phyloP scores from a whole-genome alignment of 345 rosid species.

The Passiflora organensis region DNA sequence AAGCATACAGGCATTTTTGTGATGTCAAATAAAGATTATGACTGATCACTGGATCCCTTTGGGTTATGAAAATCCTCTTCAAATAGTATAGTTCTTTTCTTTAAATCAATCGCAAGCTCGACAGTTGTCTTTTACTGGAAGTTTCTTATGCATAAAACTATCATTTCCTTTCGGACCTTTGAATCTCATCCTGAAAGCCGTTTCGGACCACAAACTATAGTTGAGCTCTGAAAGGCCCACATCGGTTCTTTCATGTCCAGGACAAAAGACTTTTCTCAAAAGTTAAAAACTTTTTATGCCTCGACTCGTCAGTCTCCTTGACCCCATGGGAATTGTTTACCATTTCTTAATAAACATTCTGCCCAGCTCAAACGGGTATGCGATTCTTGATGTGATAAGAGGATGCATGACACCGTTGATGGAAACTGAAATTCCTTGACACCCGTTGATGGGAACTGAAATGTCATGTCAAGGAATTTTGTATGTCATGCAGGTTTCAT shows the following conservation, averaged over 20 bases:
- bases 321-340: neutral
- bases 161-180: constrained; percentile 27
- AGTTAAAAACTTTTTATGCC: constrained; percentile 4
- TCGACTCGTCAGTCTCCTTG: constrained; percentile 27
- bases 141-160: constrained; percentile 24
- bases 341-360: neutral
- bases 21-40: constrained; percentile 23
- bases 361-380: neutral
- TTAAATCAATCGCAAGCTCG: constrained; percentile 27
- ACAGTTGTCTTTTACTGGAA: constrained; percentile 25
- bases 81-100: constrained; percentile 19
- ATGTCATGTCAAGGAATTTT: neutral
- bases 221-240: constrained; percentile 6
- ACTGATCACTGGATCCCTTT: constrained; percentile 1
- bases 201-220: constrained; percentile 8
- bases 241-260: neutral
- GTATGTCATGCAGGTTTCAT: too few species aligned
- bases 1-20: constrained; percentile 36
- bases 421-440: too few species aligned
- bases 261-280: constrained; percentile 1
- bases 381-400: neutral
- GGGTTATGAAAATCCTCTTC: constrained; percentile 10
- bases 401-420: neutral
- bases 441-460: neutral
- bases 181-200: constrained; percentile 30